A percentile compares a stretch with the other conserved stretches of the same genome.
Evolutionary conservation across 371 early-diverging fungal genomes (phyloP).

Genomic region (Mucor saturninus): DNA sequence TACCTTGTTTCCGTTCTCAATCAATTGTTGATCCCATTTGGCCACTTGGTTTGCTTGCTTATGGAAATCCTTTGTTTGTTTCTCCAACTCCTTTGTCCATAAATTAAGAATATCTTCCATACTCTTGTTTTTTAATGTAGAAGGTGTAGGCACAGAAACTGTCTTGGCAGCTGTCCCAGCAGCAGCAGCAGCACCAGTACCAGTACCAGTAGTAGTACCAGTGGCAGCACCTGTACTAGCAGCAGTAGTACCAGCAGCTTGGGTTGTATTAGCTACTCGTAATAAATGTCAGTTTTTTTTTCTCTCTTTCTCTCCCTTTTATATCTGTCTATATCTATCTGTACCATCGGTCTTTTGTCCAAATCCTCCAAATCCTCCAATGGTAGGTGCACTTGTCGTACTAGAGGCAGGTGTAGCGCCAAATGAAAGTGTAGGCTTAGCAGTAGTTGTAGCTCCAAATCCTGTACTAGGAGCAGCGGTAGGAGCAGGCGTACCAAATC

Average conservation of each 20-base stretch:
- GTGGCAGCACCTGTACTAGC: slow-evolving; percentile 18
- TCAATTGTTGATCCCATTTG: slow-evolving; percentile 84
- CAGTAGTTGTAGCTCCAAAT: slow-evolving; percentile 23
- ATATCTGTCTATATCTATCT: neutral
- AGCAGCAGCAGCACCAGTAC: neutral
- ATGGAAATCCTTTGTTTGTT: slow-evolving; percentile 83
- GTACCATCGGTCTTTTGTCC: slow-evolving; percentile 22
- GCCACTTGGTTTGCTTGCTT: slow-evolving; percentile 83
- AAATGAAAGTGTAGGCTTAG: slow-evolving; percentile 40
- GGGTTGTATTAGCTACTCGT: neutral
- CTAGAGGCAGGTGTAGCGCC: slow-evolving; percentile 18
- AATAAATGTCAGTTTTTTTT: neutral
- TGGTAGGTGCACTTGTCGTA: slow-evolving; percentile 10
- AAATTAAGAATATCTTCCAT: slow-evolving; percentile 88
- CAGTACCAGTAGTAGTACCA: neutral
- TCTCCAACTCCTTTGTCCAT: slow-evolving; percentile 85
- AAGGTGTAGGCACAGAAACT: slow-evolving; percentile 48
- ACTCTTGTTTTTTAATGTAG: slow-evolving; percentile 77
- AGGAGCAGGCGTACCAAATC: slow-evolving; percentile 12
- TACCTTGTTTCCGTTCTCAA: slow-evolving; percentile 84
- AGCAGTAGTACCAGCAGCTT: neutral
- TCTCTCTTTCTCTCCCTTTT: neutral
- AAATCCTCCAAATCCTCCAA: slow-evolving; percentile 25
- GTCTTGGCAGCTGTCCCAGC: slow-evolving; percentile 29
- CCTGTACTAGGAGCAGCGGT: slow-evolving; percentile 15